Evolutionary conservation across 345 rosid species (phyloP), one percentile per base, ranked within the genome.

Genomic region (Mercurialis annua): DNA sequence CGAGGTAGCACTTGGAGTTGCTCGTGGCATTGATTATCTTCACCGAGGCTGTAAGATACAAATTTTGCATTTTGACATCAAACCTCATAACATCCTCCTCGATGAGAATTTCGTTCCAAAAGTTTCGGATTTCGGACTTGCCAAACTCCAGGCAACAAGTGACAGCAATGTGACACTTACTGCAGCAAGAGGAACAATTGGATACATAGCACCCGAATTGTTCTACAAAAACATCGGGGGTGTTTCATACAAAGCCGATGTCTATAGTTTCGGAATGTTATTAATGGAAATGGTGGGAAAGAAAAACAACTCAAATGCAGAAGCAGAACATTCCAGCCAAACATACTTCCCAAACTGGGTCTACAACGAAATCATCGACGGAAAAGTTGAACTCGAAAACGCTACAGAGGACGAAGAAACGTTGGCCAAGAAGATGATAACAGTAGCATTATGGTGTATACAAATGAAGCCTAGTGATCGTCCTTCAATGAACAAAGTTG

Each of bases 171-270:
- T 69, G 20, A 34, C 60, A 11, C 49, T 69, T 36, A 38, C 72
- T 49, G 72, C 72, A 42, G 66, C 62, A 18, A 59, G 72, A 51
- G 72, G 72, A 69, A 69, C 72, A 6, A 60, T 69, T 18, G 72
- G 72, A 36, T 69, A 69, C 15, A 69, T 69, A 49, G 72, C 72
- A 59, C 72, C 59, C 7, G 62, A 70, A 44, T 12, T 70, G 54
- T 70, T 70, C 40, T 70, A 62, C 51, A 70, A 27, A 47, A 70
- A 70, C 56, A 52, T 70, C 21, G 73, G 73, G 0, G 21, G 46
- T 20, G 62, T 70, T 21, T 62, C 73, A 21, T 62, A 70, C 38
- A 70, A 70, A 27, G 67, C 73, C 15, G 73, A 70, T 63, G 73
- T 70, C 33, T 62, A 70, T 55, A 70, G 73, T 34, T 62, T 61